A percentile compares a stretch with the other conserved stretches of the same genome.
phyloP scores from a whole-genome alignment of 1,139 yeast species.

The Pichia sp. region DNA sequence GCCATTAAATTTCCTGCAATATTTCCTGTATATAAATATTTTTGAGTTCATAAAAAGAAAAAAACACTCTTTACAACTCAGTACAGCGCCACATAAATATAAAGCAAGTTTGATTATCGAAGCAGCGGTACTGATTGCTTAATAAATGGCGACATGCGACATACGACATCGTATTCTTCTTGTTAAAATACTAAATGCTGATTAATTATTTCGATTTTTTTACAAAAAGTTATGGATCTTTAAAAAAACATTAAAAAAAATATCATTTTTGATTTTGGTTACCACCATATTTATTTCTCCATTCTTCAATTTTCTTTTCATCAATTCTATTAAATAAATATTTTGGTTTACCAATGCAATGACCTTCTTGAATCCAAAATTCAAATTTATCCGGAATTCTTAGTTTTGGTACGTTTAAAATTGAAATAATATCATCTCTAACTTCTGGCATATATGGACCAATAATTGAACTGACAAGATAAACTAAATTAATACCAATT shows the following conservation, averaged over 20 bases:
- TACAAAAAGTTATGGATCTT: no score
- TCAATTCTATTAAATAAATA: conserved; percentile 90
- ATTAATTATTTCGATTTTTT: no score
- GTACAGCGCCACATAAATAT: no score
- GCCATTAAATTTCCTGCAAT: no score
- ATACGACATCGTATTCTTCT: no score
- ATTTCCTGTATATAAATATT: no score
- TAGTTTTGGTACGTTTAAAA: conserved; percentile 77
- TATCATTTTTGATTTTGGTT: conserved; percentile 29
- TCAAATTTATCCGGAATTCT: conserved; percentile 73
- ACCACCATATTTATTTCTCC: conserved; percentile 87
- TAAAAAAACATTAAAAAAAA: not conserved
- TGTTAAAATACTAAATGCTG: no score
- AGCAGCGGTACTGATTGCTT: no score
- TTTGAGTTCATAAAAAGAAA: no score
- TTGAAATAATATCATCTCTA: conserved; percentile 59
- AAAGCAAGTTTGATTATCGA: no score
- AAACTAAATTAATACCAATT: conserved; percentile 82
- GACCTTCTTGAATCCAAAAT: conserved; percentile 67
- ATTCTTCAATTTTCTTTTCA: conserved; percentile 76
- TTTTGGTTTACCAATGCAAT: conserved; percentile 85
- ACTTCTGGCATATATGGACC: conserved; percentile 92
- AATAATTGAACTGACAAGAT: conserved; percentile 71
- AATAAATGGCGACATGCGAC: no score
- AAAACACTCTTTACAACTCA: no score